Evolutionary conservation across 1,284 basidiomycete genomes (phyloP).

Genomic region (Ceratobasidium sp.): DNA sequence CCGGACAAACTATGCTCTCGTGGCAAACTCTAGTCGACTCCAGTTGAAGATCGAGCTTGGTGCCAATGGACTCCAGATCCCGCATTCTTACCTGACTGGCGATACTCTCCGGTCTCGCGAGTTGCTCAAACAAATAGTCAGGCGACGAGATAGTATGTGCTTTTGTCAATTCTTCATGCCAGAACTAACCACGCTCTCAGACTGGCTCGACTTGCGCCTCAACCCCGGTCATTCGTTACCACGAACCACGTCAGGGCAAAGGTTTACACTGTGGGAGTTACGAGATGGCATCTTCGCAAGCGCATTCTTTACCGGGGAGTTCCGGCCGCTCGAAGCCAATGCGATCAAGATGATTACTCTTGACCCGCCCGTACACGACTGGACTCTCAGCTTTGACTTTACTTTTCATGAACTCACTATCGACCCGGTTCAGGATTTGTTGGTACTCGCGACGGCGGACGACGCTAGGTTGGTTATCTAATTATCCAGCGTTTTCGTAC

Average conservation of each 20-base stretch:
- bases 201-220: conserved; percentile 3
- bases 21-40: not conserved
- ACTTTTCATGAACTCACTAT: not conserved
- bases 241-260: not conserved
- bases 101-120: not conserved
- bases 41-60: conserved; percentile 2
- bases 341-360: conserved; percentile 8
- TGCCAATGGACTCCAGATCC: not conserved
- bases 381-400: not conserved
- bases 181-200: not conserved
- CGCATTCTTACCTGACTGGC: not conserved
- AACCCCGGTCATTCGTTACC: not conserved
- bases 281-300: not conserved
- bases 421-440: not conserved
- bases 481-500: not conserved
- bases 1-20: not conserved
- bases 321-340: not conserved
- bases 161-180: not conserved
- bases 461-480: not conserved
- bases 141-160: no score
- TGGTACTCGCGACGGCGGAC: not conserved
- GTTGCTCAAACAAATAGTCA: not conserved
- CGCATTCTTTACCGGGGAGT: not conserved
- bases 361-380: not conserved
- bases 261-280: not conserved